Percentiles rank a stretch among this genome's conserved stretches.
These are phyloP conservation scores for Penicillium turbatum DNA, from an alignment of 495 filamentous ascomycete species.

Conservation along the genomic window DNA sequence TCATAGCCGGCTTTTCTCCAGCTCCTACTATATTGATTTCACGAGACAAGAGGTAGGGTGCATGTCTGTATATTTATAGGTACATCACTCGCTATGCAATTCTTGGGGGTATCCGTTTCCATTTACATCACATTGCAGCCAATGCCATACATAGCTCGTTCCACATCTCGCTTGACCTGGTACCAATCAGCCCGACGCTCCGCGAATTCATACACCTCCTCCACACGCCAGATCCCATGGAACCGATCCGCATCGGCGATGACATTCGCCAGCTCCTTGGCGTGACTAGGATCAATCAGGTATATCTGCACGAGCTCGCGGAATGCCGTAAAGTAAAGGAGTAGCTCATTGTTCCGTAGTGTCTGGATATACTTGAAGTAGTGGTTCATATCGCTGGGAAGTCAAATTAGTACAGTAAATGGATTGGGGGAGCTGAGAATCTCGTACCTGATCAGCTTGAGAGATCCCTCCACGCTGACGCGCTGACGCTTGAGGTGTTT, in stretches of 20 bases:
- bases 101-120: constrained; percentile 22
- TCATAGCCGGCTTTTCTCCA: too few relatives aligned
- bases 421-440: not conserved
- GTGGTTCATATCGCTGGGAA: constrained; percentile 78
- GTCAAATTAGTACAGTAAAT: constrained; percentile 8
- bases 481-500: constrained; percentile 97
- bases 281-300: constrained; percentile 78
- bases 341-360: constrained; percentile 74
- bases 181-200: constrained; percentile 94
- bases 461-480: constrained; percentile 81
- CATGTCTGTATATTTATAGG: constrained; percentile 12
- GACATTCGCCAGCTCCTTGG: constrained; percentile 90
- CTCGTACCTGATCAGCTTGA: constrained; percentile 76
- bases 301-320: constrained; percentile 94
- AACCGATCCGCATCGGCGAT: constrained; percentile 92
- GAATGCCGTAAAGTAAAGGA: constrained; percentile 86
- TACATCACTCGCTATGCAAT: constrained; percentile 26
- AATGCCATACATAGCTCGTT: constrained; percentile 96
- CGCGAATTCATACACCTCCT: constrained; percentile 97
- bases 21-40: too few relatives aligned
- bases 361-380: constrained; percentile 81
- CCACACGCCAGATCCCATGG: constrained; percentile 83
- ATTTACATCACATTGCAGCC: constrained; percentile 80
- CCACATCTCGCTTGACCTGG: constrained; percentile 76
- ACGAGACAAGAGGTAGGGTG: not conserved